Base-by-base conservation (phyloP, 208 protist genomes). In the Trypanosoma caninum region DNA sequence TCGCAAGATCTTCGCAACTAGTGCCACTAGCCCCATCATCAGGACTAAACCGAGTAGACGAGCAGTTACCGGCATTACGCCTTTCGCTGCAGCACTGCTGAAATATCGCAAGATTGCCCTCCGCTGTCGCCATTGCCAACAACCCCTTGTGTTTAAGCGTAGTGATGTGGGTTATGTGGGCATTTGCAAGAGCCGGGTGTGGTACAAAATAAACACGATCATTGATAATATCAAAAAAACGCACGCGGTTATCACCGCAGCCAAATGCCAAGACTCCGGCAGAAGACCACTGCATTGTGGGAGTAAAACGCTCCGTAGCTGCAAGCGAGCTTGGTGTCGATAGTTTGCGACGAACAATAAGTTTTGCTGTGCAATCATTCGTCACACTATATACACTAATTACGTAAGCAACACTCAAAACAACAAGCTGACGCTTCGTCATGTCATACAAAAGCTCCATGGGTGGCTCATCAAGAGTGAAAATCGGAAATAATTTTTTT, bases 231-330 rank as follows among this genome's bases (percentile, higher is more conserved):
- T 95, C 84, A 28, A 94, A 93, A 40, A 97, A 59, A 44, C 92
- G 82, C 38, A 97, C 61, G 20, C 73, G 73, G 55, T 86, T 78
- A 65, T 97, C 92, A 28, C 83, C 81, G 47, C 80, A 89, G 22
- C 59, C 71, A 38, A 95, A 84, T 2, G 84, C 91, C 33, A 97
- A 69, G 1, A 93, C 58, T 30, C 80, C 79, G 0, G 80, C 37
- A 22, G 59, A 65, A 7, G 77, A 83, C 89, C 85, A 96, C n/a
- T 65, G 59, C 85, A 96, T 92, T 23, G 78, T 72, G 18, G 87
- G 57, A 20, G 48, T 65, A 7, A 77, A 62, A 9, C 58, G 72
- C 9, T 80, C 72, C 13, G 55, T 35, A 27, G 52, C 51, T 3
- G 37, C 33, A 16, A 45, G 59, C 14, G 65, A 51, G 25, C 51